These are phyloP conservation scores for Malassezia nana DNA, from an alignment of 1,284 basidiomycete species.

Conservation along the genomic window DNA sequence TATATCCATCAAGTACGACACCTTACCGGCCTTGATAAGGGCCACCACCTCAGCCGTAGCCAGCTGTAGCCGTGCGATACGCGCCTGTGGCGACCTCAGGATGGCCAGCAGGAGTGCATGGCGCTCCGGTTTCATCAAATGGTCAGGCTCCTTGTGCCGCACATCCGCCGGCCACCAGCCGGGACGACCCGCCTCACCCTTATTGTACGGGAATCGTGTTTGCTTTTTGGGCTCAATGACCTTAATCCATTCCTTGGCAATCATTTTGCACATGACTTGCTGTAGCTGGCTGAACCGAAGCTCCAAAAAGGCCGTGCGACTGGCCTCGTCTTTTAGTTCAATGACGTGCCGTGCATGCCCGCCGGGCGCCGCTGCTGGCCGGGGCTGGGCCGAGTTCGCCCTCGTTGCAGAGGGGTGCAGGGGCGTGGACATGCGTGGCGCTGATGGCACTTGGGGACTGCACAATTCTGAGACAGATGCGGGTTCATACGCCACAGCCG, in stretches of 20 bases:
- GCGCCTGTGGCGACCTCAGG: slow-evolving; percentile 48
- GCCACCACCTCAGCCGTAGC: slow-evolving; percentile 52
- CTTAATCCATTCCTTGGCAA: slow-evolving; percentile 51
- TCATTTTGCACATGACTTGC: slow-evolving; percentile 53
- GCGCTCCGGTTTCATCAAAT: slow-evolving; percentile 51
- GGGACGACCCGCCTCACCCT: slow-evolving; percentile 52
- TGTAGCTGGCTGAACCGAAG: slow-evolving; percentile 50
- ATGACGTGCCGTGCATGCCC: slow-evolving; percentile 6
- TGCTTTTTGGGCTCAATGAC: slow-evolving; percentile 55
- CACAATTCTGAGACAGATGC: not conserved
- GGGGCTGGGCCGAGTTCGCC: not conserved
- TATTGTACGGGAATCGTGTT: slow-evolving; percentile 53
- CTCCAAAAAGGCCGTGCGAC: slow-evolving; percentile 40
- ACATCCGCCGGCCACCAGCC: slow-evolving; percentile 54
- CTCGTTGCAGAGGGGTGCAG: not conserved
- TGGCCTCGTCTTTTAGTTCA: slow-evolving; percentile 16
- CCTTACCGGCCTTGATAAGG: slow-evolving; percentile 50
- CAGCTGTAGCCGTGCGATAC: slow-evolving; percentile 51
- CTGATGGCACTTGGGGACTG: not conserved
- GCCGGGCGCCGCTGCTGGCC: not conserved
- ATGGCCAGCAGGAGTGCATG: slow-evolving; percentile 51
- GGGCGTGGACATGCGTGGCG: slow-evolving; percentile 3
- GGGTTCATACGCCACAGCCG: not conserved
- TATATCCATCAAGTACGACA: slow-evolving; percentile 51
- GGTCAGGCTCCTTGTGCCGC: slow-evolving; percentile 54